A percentile compares a stretch with the other conserved stretches of the same genome.
Conservation (phyloP, 208 protist species). For the Trypanosoma melophagium region DNA sequence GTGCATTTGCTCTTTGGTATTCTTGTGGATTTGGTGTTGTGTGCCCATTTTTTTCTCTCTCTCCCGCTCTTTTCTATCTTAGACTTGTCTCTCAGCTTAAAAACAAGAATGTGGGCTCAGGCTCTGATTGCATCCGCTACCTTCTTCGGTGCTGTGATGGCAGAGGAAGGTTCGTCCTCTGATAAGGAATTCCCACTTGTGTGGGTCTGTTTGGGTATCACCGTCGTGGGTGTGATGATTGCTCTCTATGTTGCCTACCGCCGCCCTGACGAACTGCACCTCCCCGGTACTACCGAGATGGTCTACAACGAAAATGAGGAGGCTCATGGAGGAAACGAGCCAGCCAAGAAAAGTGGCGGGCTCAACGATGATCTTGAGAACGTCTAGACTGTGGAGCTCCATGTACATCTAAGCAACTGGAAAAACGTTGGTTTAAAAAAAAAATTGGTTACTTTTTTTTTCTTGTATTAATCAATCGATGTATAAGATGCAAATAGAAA, state of each 20-base stretch:
- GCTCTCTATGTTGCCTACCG: conserved; percentile 37
- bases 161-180: background rate
- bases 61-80: background rate
- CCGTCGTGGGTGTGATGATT: conserved; percentile 31
- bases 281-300: conserved; percentile 31
- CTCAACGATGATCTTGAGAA: conserved; percentile 19
- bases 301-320: conserved; percentile 20
- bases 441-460: background rate
- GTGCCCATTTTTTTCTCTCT: conserved; percentile 1
- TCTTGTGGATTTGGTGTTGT: no score
- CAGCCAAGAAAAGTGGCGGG: background rate
- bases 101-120: conserved; percentile 9
- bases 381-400: background rate
- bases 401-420: background rate
- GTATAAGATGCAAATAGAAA: no score
- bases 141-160: conserved; percentile 1
- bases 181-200: conserved; percentile 36
- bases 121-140: conserved; percentile 19
- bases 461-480: no score
- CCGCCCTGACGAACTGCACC: conserved; percentile 36
- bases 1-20: no score
- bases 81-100: background rate
- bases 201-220: conserved; percentile 48
- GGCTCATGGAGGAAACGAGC: conserved; percentile 5
- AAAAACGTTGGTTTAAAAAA: background rate